phyloP scores from a whole-genome alignment of 208 protist species.

The Crithidia sp. region DNA sequence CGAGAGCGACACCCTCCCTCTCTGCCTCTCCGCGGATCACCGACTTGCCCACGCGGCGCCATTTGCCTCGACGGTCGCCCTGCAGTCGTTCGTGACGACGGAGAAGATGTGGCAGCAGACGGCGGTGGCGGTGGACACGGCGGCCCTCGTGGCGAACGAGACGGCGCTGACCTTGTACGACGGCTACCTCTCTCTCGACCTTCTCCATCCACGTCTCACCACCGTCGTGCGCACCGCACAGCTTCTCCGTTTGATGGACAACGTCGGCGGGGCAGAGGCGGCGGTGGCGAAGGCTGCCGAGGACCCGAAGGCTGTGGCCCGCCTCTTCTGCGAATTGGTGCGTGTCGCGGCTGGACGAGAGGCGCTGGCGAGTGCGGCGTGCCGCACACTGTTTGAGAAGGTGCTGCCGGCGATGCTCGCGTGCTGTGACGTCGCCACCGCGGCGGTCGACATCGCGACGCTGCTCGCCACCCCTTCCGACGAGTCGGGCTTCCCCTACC shows the following conservation, averaged over 20 bases:
- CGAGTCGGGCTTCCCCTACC: conserved; percentile 24
- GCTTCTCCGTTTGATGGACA: conserved; percentile 71
- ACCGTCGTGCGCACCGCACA: conserved; percentile 75
- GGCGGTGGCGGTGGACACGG: conserved; percentile 26
- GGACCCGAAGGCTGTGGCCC: conserved; percentile 33
- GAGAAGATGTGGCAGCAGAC: conserved; percentile 51
- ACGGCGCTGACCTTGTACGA: conserved; percentile 47
- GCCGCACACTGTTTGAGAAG: conserved; percentile 38
- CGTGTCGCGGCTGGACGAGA: conserved; percentile 41
- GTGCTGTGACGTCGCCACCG: conserved; percentile 25
- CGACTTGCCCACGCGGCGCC: conserved; percentile 70
- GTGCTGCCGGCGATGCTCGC: conserved; percentile 45
- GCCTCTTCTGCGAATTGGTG: conserved; percentile 51
- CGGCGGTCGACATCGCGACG: conserved; percentile 30
- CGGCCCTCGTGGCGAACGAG: conserved; percentile 15
- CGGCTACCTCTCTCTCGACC: conserved; percentile 59
- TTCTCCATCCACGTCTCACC: conserved; percentile 55
- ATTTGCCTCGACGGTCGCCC: conserved; percentile 52
- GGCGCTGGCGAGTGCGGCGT: conserved; percentile 36
- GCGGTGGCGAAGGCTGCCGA: conserved; percentile 26
- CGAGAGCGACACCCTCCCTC: conserved; percentile 23
- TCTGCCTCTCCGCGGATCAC: conserved; percentile 48
- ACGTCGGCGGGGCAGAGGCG: conserved; percentile 32
- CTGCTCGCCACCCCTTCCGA: conserved; percentile 13
- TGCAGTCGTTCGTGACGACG: conserved; percentile 49